Percentiles rank a stretch among this genome's conserved stretches.
phyloP scores from a whole-genome alignment of 2,329 filamentous ascomycete species.

The Nothomitra cinnamomea region DNA sequence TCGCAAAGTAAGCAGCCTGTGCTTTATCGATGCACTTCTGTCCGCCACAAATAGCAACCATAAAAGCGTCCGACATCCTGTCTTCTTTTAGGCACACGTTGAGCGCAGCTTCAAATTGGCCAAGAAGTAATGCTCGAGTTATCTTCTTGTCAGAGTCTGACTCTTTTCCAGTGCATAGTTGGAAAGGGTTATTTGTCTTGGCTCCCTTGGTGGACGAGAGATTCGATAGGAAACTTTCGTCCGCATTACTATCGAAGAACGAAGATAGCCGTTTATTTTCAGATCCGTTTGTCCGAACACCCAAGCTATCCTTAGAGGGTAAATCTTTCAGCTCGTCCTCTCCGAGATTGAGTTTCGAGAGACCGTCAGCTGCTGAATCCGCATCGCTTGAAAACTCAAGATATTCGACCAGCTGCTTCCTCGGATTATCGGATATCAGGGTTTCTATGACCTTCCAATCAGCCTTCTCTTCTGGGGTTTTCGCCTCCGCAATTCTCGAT shows the following conservation, averaged over 20 bases:
- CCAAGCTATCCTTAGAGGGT: neutral
- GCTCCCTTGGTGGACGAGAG: slow-evolving; percentile 77
- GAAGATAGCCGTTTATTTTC: slow-evolving; percentile 51
- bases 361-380: slow-evolving; percentile 29
- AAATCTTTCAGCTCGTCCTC: slow-evolving; percentile 2
- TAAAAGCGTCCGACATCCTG: slow-evolving; percentile 86
- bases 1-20: slow-evolving; percentile 75
- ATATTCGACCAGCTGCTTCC: slow-evolving; percentile 71
- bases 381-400: slow-evolving; percentile 62
- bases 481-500: slow-evolving; percentile 54
- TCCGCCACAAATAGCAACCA: slow-evolving; percentile 93
- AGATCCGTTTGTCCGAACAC: slow-evolving; percentile 19
- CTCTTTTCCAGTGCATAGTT: slow-evolving; percentile 72
- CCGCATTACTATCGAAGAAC: slow-evolving; percentile 60
- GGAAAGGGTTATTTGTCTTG: slow-evolving; percentile 88
- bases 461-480: slow-evolving; percentile 78
- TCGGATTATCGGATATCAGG: slow-evolving; percentile 67
- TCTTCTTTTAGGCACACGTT: slow-evolving; percentile 79
- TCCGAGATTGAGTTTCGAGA: slow-evolving; percentile 25
- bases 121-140: slow-evolving; percentile 74
- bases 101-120: slow-evolving; percentile 77
- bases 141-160: slow-evolving; percentile 70
- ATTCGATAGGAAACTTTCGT: slow-evolving; percentile 76
- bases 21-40: slow-evolving; percentile 89
- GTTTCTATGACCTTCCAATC: slow-evolving; percentile 94